These are phyloP conservation scores for Chrysoporthe puriensis DNA, from an alignment of 2,329 filamentous ascomycete genomes.

Conservation along the genomic window DNA sequence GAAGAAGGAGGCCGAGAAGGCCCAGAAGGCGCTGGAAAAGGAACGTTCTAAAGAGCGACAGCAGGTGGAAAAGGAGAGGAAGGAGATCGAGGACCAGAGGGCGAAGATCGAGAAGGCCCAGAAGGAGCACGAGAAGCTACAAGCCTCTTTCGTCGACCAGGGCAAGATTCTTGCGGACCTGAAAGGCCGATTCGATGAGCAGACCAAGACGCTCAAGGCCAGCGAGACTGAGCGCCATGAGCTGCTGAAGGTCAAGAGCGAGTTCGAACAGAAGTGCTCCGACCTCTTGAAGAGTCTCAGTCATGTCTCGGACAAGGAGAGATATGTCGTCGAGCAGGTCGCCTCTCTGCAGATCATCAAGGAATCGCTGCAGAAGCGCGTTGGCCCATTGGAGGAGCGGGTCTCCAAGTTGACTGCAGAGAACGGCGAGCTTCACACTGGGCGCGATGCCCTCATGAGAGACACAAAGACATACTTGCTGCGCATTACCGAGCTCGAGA, in stretches of 20 bases:
- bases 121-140: conserved; percentile 24
- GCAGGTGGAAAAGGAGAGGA: conserved; percentile 21
- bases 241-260: conserved; percentile 22
- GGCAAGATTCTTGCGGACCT: conserved; percentile 30
- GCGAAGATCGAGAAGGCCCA: conserved; percentile 22
- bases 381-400: conserved; percentile 31
- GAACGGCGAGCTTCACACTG: conserved; percentile 16
- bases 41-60: conserved; percentile 20
- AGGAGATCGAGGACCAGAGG: conserved; percentile 15
- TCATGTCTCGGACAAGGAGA: conserved; percentile 28
- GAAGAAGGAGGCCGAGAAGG: conserved; percentile 18
- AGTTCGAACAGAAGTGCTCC: conserved; percentile 27
- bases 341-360: conserved; percentile 32
- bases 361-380: conserved; percentile 26
- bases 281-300: conserved; percentile 24
- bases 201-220: conserved; percentile 23
- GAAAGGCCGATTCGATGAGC: conserved; percentile 34
- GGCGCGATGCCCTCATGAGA: conserved; percentile 23
- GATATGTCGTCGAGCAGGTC: conserved; percentile 26
- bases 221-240: conserved; percentile 21
- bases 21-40: conserved; percentile 19
- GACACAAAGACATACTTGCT: conserved; percentile 26
- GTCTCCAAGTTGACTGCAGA: conserved; percentile 29
- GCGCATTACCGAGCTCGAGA: conserved; percentile 31
- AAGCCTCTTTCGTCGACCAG: conserved; percentile 28